Evolutionary conservation across 1,284 basidiomycete genomes (phyloP), one percentile per base, ranked within the genome.

Genomic region (Entoloma clypeatum): DNA sequence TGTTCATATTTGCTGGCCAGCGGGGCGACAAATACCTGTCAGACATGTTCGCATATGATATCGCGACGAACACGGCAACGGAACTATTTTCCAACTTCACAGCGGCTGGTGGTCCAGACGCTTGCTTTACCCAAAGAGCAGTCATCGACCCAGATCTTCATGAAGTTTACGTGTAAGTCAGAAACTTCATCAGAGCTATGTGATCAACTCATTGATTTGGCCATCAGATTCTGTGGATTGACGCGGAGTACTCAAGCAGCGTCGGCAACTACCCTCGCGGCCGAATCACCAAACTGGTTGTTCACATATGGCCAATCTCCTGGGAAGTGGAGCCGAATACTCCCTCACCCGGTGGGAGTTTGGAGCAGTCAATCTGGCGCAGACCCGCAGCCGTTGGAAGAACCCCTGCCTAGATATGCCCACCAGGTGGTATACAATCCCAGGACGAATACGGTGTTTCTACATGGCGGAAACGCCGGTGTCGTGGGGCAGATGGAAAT

Each of bases 371-470:
- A 34, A 16, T 30, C 34, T 18, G 28, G 39, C 9, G 24, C 27
- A 7, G 49, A 47, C 7, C 51, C 51, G 22, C 44, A 45, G 9
- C 22, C 28, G 21, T 40, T 47, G 8, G 66, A 69, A 18, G 65
- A 64, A 28, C 80, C 79, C 1, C 36, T 62, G 4, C 70, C 85
- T 2, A 68, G 86, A 38, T 86, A 81, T 53, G 86, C 84, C 4
- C 83, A 87, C 54, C 82, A 88, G 55, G 75, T 86, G 7, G 82
- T 83, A 23, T 88, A 86, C 50, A 78, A 86, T 51, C 62, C 71
- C 0, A 61, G 56, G 21, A 73, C 73, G 23, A 74, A 69, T 47
- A 71, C 64, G 21, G 63, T 79, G 4, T 88, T 75, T 52, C 66
- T 88, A 62, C 82, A 87, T 49, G 86, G 84, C 4, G 86, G 86